Percentiles rank a stretch among this genome's conserved stretches.
Evolutionary conservation across 495 filamentous ascomycete species (phyloP).

Genomic region (Trichoderma asperelloides): DNA sequence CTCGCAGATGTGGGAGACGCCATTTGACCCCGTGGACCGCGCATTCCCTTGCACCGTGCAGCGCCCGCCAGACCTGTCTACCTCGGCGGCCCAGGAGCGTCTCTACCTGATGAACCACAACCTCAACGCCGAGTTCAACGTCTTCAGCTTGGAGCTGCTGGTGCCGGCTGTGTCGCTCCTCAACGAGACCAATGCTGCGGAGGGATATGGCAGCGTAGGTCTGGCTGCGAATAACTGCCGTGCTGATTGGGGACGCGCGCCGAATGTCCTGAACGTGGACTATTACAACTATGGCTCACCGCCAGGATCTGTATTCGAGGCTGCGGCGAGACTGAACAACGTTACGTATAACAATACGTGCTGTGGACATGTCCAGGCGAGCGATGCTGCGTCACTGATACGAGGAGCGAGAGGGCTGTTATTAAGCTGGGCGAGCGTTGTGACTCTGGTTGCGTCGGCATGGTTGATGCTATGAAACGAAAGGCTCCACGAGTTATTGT

Average conservation of each 20-base stretch:
- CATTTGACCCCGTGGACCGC: constrained; percentile 55
- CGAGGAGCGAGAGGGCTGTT: not conserved
- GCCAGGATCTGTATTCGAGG: constrained; percentile 79
- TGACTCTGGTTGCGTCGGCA: not conserved
- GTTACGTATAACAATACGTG: constrained; percentile 70
- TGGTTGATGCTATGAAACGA: not conserved
- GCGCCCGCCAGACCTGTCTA: constrained; percentile 53
- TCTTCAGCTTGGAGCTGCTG: constrained; percentile 52
- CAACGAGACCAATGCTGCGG: constrained; percentile 60
- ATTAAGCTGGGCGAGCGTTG: not conserved
- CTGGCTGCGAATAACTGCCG: constrained; percentile 58
- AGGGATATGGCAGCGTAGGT: constrained; percentile 62
- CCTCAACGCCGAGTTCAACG: constrained; percentile 61
- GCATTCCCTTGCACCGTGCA: constrained; percentile 62
- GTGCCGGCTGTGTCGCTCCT: constrained; percentile 64
- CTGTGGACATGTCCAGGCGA: constrained; percentile 44
- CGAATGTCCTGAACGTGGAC: constrained; percentile 84
- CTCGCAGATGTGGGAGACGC: constrained; percentile 67
- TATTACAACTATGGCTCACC: constrained; percentile 68
- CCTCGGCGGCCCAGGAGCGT: constrained; percentile 43
- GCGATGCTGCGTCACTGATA: not conserved
- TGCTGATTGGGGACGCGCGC: constrained; percentile 58
- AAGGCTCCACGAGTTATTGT: no score
- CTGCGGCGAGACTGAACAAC: constrained; percentile 76
- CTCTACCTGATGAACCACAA: constrained; percentile 95